These are phyloP conservation scores for Ceratonia siliqua DNA, from an alignment of 306 rosid species.

Conservation along the genomic window DNA sequence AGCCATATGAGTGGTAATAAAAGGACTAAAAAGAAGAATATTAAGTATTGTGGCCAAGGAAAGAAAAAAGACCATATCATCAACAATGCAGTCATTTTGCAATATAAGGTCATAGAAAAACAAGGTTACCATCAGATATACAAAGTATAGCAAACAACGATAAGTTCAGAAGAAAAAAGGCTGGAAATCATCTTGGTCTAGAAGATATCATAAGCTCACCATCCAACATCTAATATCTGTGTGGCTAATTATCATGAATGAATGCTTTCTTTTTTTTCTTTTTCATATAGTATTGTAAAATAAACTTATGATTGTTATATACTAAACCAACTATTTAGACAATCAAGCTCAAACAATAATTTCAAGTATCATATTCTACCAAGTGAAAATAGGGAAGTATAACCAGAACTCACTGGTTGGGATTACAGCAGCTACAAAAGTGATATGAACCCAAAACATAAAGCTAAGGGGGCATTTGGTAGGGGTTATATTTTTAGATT, in stretches of 20 bases:
- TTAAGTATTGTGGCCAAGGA: constrained; percentile 8
- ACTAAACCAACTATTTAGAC: background rate
- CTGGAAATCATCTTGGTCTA: background rate
- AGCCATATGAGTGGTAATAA: constrained; percentile 2
- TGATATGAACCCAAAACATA: background rate
- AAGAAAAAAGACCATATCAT: background rate
- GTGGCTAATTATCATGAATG: background rate
- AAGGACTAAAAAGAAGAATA: constrained; percentile 9
- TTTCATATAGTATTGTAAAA: background rate
- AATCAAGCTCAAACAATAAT: constrained; percentile 4
- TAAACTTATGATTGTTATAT: background rate
- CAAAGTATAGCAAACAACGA: background rate
- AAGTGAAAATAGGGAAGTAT: constrained; percentile 15
- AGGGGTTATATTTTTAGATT: no score
- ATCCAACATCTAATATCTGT: background rate
- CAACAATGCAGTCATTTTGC: background rate
- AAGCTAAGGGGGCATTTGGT: no score
- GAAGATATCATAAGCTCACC: background rate
- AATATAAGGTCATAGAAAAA: background rate
- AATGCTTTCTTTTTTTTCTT: background rate
- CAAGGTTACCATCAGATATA: background rate
- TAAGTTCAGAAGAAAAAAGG: background rate
- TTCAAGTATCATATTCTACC: constrained; percentile 16
- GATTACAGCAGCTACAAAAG: background rate
- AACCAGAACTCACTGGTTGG: background rate